A percentile compares a stretch with the other conserved stretches of the same genome.
phyloP scores from a whole-genome alignment of 805 yeast genomes.

The Yamadazyma laniorum region DNA sequence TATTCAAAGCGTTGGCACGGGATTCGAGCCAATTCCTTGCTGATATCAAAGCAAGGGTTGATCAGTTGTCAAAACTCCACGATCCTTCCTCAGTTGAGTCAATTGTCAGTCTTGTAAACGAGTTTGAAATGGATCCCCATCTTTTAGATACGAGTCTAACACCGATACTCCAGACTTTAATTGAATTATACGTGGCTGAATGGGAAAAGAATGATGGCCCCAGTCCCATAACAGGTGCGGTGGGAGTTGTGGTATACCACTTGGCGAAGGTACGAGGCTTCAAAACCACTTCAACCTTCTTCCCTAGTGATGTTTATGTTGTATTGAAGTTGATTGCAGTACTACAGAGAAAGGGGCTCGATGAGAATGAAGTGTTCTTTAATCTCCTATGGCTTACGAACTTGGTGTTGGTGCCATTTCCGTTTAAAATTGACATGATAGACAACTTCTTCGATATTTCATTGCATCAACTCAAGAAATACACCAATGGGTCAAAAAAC shows the following conservation, averaged over 20 bases:
- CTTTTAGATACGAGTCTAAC: conserved; percentile 36
- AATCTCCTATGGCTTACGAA: conserved; percentile 71
- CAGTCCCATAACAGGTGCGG: neutral
- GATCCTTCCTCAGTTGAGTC: neutral
- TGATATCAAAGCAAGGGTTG: neutral
- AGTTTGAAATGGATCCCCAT: conserved; percentile 55
- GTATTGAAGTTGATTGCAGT: conserved; percentile 34
- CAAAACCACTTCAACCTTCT: conserved; percentile 56
- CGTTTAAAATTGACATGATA: conserved; percentile 40
- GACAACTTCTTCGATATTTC: conserved; percentile 36
- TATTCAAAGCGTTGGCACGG: neutral
- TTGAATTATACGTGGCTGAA: neutral
- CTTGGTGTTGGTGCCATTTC: conserved; percentile 72
- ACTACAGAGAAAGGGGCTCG: conserved; percentile 5
- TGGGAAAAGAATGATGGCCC: conserved; percentile 1
- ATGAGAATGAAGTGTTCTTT: conserved; percentile 29
- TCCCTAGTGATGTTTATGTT: conserved; percentile 57
- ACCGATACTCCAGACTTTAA: conserved; percentile 1
- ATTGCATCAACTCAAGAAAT: conserved; percentile 24
- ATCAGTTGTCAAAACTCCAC: neutral
- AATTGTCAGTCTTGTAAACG: conserved; percentile 31
- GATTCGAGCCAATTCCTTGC: conserved; percentile 1
- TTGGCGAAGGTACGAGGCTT: conserved; percentile 65
- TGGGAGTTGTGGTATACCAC: conserved; percentile 47
- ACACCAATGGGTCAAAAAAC: conserved; percentile 52